Base-by-base conservation (phyloP, 208 protist species). In the Acanthamoeba lugdunensis region DNA sequence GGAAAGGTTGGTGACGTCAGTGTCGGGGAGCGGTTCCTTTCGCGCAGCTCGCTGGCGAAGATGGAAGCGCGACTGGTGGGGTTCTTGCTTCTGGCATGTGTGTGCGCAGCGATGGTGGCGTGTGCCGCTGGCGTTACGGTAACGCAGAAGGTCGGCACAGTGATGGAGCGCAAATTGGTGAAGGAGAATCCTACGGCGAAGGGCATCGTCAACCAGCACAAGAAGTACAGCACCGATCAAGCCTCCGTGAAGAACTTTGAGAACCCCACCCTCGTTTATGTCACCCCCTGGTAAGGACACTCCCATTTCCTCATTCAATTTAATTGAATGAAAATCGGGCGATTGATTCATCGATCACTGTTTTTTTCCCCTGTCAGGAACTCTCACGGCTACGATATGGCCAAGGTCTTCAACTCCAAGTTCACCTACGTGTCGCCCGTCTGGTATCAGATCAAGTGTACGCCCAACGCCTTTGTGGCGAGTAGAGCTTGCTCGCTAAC, bases 401-500 rank as follows among this genome's bases (percentile, higher is more conserved):
- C 85, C 9, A 91, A 91, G 63, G 48, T 75, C 16, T 91, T 91
- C 41, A 75, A 67, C 33, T 14, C 33, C 85, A 91, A 91, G 85
- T 91, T 91, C 85, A 91, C 85, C 5, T 91, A 91, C 41, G 85
- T 91, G 11, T 91, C 61, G 16, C 85, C 85, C 4, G 85, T 91
- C 25, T 91, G 85, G 85, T 91, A 91, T 73, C 85, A 91, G 41
- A 75, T 91, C 41, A 67, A 75, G 33, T 41, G 85, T 91, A 73
- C 52, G 37, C 6, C 45, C 81, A n/a, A 33, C 41, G 18, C 41
- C 11, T 84, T 6, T 87, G 50, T 87, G 11, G 33, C 21, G 1
- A 16, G 37, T 18, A 6, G n/a, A 45, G 73, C 52, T 1, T 52
- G 8, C 33, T 81, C 0, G 41, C 37, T 6, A 2, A 48, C 37